Conservation (phyloP, 73 alveolate genomes). For the Stentor roeselii region DNA sequence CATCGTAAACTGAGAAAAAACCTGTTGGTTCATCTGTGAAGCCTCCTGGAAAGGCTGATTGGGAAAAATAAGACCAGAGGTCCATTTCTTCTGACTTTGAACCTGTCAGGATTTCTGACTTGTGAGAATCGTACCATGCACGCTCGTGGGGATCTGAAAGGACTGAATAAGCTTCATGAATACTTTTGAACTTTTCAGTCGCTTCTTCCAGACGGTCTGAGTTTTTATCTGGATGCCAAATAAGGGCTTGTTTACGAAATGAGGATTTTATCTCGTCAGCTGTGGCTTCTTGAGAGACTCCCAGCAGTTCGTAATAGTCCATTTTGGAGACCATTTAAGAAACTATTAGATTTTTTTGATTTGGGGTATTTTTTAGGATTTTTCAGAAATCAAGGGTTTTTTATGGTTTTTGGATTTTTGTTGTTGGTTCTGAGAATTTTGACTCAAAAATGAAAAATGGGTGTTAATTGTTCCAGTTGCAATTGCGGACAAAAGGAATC, state of each 20-base stretch:
- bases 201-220: conserved; percentile 72
- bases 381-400: no score
- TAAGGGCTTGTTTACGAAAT: conserved; percentile 83
- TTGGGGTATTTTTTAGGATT: no score
- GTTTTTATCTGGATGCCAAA: conserved; percentile 97
- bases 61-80: conserved; percentile 64
- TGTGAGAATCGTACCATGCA: conserved; percentile 93
- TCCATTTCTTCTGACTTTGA: conserved; percentile 53
- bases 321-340: conserved; percentile 54
- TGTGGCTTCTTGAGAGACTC: conserved; percentile 70
- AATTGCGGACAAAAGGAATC: no score
- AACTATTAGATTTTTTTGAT: no score
- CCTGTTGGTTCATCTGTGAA: conserved; percentile 25
- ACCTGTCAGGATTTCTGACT: conserved; percentile 76
- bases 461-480: no score
- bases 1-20: conserved; percentile 70
- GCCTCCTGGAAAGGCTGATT: conserved; percentile 57
- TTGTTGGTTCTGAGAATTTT: no score
- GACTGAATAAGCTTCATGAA: conserved; percentile 89
- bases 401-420: no score
- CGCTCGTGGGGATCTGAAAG: conserved; percentile 93
- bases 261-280: conserved; percentile 75
- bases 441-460: no score
- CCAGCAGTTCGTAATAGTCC: conserved; percentile 87
- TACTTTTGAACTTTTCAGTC: conserved; percentile 69